Percentiles rank a stretch among this genome's conserved stretches.
Evolutionary conservation across 352 stramenopile genomes (phyloP).

Genomic region (Pythium scleroteichum): DNA sequence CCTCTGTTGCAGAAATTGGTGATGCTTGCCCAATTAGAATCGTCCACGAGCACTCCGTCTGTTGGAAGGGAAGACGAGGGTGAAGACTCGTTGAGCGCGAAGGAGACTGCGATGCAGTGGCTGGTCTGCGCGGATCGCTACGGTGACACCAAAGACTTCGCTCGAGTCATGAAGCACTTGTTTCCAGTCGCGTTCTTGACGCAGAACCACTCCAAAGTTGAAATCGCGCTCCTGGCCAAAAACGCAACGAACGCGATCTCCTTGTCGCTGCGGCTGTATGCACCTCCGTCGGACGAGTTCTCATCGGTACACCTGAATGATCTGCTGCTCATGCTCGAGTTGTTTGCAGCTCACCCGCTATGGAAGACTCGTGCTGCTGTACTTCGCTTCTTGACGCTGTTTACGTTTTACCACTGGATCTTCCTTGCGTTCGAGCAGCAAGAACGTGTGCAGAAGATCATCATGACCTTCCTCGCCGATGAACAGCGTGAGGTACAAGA

Average conservation of each 20-base stretch:
- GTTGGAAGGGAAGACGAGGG: constrained; percentile 11
- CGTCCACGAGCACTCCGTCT: not conserved
- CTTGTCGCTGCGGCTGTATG: constrained; percentile 55
- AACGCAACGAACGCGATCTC: constrained; percentile 59
- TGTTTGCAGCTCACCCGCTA: constrained; percentile 37
- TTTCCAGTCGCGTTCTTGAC: constrained; percentile 67
- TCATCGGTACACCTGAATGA: constrained; percentile 15
- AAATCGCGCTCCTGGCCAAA: constrained; percentile 66
- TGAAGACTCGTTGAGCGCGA: constrained; percentile 41
- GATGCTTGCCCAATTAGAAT: constrained; percentile 10
- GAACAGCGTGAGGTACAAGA: constrained; percentile 79
- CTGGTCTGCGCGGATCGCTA: constrained; percentile 50
- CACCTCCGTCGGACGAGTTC: constrained; percentile 14
- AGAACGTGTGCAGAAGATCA: constrained; percentile 50
- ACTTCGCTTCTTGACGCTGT: constrained; percentile 71
- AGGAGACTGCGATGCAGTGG: constrained; percentile 77
- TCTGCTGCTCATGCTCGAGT: constrained; percentile 47
- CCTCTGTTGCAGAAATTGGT: constrained; percentile 18
- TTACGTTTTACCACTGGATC: constrained; percentile 78
- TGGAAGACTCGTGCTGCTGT: constrained; percentile 76
- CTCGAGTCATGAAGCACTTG: constrained; percentile 45
- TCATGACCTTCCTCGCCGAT: constrained; percentile 60
- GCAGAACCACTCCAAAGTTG: constrained; percentile 68
- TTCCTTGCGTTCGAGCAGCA: constrained; percentile 42
- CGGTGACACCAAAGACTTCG: constrained; percentile 47